These are phyloP conservation scores for Haematococcus sp. DNA, from an alignment of 139 green algal genomes.

Conservation along the genomic window DNA sequence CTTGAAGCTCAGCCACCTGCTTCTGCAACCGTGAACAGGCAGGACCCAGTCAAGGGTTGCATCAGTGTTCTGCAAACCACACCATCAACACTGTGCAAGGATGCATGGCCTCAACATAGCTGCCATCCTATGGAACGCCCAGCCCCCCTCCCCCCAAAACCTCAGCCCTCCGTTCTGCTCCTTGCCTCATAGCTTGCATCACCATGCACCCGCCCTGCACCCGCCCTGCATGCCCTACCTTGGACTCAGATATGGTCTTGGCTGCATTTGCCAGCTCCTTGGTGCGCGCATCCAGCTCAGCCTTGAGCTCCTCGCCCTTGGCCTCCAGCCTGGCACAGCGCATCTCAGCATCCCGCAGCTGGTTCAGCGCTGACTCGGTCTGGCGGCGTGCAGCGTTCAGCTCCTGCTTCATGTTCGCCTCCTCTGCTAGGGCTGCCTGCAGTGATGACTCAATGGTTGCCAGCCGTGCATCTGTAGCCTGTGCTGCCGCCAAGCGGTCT, in stretches of 20 bases:
- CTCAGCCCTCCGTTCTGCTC: too few species aligned
- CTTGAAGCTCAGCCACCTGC: conserved; percentile 2
- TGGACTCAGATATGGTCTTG: too few species aligned
- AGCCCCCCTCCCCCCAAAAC: too few species aligned
- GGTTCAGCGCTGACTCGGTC: conserved; percentile 16
- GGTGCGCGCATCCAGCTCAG: background rate
- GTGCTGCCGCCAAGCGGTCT: background rate
- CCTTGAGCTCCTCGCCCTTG: background rate
- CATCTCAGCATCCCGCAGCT: conserved; percentile 20
- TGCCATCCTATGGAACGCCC: too few species aligned
- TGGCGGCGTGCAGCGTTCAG: conserved; percentile 29
- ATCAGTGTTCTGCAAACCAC: too few species aligned
- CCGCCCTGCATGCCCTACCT: too few species aligned
- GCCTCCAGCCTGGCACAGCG: background rate
- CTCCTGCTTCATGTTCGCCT: conserved; percentile 59
- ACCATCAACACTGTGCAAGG: too few species aligned
- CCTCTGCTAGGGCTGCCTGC: conserved; percentile 50
- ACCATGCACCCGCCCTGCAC: too few species aligned
- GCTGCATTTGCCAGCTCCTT: conserved; percentile 4
- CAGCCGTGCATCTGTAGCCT: background rate
- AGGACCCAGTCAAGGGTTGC: too few species aligned
- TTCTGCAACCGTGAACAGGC: too few species aligned
- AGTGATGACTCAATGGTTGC: conserved; percentile 35
- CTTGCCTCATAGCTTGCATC: too few species aligned
- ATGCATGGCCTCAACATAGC: too few species aligned